Conservation (phyloP, 768 basidiomycete genomes). For the Lanmaoa rubissima region DNA sequence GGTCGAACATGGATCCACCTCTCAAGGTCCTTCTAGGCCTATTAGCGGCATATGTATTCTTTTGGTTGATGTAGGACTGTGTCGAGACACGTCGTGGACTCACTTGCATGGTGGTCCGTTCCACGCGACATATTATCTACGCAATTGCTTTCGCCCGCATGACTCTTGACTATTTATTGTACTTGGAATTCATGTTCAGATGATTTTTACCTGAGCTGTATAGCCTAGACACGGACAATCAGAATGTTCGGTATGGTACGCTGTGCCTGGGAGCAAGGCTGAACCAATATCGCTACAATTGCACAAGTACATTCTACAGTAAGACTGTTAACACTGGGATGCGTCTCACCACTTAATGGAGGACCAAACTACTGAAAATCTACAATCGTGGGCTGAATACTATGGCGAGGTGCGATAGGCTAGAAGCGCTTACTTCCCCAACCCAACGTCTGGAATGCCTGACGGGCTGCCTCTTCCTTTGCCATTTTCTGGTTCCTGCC, state of each 20-base stretch:
- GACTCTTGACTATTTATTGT: background rate
- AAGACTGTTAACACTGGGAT: background rate
- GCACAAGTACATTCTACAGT: background rate
- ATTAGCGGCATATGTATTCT: conserved; percentile 58
- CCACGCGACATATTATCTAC: background rate
- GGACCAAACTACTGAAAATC: conserved; percentile 12
- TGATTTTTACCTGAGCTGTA: background rate
- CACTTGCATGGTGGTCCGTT: background rate
- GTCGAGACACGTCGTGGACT: background rate
- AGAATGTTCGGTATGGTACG: background rate
- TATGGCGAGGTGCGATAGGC: background rate
- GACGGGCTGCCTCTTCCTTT: conserved; percentile 65
- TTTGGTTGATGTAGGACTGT: conserved; percentile 41
- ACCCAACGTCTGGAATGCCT: conserved; percentile 52
- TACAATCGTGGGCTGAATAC: conserved; percentile 4
- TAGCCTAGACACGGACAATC: background rate
- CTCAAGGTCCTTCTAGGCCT: conserved; percentile 63
- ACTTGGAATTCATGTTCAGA: background rate
- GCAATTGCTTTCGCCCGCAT: background rate
- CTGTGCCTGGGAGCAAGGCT: background rate
- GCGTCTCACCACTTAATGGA: background rate
- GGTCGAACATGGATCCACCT: conserved; percentile 62
- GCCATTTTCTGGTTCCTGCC: conserved; percentile 65
- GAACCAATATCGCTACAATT: conserved; percentile 1
- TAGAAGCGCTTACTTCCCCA: conserved; percentile 41